phyloP scores from a whole-genome alignment of 305 asterid species.

The Fraxinus paxiana region DNA sequence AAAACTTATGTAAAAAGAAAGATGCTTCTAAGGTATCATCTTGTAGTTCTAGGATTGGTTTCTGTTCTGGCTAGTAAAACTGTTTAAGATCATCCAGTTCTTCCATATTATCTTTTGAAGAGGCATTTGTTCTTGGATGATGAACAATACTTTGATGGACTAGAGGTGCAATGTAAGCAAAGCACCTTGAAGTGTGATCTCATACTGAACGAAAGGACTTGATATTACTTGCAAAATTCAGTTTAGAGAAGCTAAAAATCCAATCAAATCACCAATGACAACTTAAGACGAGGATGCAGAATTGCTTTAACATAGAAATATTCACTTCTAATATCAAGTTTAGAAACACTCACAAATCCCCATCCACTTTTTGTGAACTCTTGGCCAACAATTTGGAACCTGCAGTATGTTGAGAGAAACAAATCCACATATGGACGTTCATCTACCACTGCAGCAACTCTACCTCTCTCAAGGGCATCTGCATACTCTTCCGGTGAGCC shows the following conservation, averaged over 20 bases:
- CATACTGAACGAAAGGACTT: background rate
- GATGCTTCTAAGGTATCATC: background rate
- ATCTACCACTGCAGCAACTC: conserved; percentile 69
- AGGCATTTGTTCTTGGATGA: background rate
- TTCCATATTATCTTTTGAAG: background rate
- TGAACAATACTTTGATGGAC: background rate
- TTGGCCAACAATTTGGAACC: conserved; percentile 57
- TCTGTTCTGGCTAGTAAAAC: background rate
- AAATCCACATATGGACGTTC: conserved; percentile 68
- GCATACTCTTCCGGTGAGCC: conserved; percentile 72
- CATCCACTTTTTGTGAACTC: conserved; percentile 75
- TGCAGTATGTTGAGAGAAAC: conserved; percentile 57
- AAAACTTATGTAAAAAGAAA: background rate
- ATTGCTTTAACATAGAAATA: background rate
- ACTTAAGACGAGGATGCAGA: conserved; percentile 1
- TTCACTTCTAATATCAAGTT: background rate
- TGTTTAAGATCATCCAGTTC: background rate
- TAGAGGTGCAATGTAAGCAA: background rate
- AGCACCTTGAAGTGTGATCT: background rate
- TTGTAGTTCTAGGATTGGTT: background rate
- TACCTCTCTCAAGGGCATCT: conserved; percentile 47
- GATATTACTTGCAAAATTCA: background rate
- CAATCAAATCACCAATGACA: background rate
- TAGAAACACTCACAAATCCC: conserved; percentile 69
- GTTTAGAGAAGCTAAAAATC: background rate